phyloP scores from a whole-genome alignment of 1,284 basidiomycete species.

The Cryptococcus hybrid region DNA sequence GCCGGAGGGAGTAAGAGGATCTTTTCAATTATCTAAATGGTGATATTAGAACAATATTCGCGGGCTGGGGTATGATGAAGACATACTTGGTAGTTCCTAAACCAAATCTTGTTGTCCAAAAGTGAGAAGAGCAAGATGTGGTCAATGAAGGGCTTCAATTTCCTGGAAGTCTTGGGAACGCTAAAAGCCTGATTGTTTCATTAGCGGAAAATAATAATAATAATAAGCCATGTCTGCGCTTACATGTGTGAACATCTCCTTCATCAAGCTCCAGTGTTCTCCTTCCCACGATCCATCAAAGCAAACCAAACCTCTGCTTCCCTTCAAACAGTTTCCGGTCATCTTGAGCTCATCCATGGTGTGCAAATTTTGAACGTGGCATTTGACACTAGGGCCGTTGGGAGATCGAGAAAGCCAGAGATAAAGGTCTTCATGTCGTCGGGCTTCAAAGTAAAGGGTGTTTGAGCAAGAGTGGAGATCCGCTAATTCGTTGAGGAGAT shows the following conservation, averaged over 20 bases:
- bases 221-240: constrained; percentile 42
- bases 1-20: constrained; percentile 58
- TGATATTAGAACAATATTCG: background rate
- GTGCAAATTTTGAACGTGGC: constrained; percentile 98
- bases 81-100: constrained; percentile 92
- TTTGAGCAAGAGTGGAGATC: constrained; percentile 99
- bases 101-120: constrained; percentile 97
- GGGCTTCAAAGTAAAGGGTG: constrained; percentile 94
- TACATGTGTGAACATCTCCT: constrained; percentile 96
- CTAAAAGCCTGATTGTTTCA: constrained; percentile 75
- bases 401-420: constrained; percentile 97
- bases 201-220: background rate
- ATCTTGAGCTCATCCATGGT: constrained; percentile 99
- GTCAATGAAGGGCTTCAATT: constrained; percentile 96
- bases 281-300: constrained; percentile 93
- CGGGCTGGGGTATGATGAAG: background rate
- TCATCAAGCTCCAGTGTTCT: constrained; percentile 82
- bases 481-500: constrained; percentile 93
- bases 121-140: constrained; percentile 96
- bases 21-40: constrained; percentile 56
- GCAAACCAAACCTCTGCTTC: constrained; percentile 84
- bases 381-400: constrained; percentile 94
- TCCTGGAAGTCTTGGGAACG: constrained; percentile 83
- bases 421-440: constrained; percentile 93
- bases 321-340: constrained; percentile 99